phyloP scores from a whole-genome alignment of 2,329 filamentous ascomycete species.

The Pseudogymnoascus sp. region DNA sequence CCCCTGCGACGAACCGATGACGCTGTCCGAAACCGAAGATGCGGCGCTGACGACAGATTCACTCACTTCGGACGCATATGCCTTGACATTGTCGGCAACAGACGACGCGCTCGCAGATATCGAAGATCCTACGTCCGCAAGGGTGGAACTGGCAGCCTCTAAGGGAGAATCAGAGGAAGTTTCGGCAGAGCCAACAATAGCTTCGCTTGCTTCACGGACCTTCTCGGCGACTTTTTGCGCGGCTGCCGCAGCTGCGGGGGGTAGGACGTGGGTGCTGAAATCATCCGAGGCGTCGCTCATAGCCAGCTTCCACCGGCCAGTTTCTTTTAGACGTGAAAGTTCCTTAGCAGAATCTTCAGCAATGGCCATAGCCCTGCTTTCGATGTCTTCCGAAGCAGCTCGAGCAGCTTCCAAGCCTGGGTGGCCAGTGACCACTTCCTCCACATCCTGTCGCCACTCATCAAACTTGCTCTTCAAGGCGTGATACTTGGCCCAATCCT shows the following conservation, averaged over 20 bases:
- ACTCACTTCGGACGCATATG: slow-evolving; percentile 16
- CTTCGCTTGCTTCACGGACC: slow-evolving; percentile 24
- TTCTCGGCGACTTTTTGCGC: slow-evolving; percentile 27
- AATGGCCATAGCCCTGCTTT: slow-evolving; percentile 71
- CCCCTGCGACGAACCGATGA: slow-evolving; percentile 18
- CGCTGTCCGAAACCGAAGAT: slow-evolving; percentile 18
- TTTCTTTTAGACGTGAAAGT: slow-evolving; percentile 71
- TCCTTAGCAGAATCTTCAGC: slow-evolving; percentile 75
- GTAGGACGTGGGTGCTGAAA: slow-evolving; percentile 63
- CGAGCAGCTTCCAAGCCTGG: slow-evolving; percentile 62
- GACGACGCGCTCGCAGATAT: slow-evolving; percentile 20
- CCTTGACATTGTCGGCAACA: slow-evolving; percentile 19
- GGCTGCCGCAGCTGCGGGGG: slow-evolving; percentile 45
- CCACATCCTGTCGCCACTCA: slow-evolving; percentile 77
- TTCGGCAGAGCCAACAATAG: slow-evolving; percentile 20
- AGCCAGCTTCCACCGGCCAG: slow-evolving; percentile 74
- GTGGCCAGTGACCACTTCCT: slow-evolving; percentile 66
- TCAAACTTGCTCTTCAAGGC: slow-evolving; percentile 74
- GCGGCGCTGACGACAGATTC: slow-evolving; percentile 21
- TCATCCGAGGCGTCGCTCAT: slow-evolving; percentile 68
- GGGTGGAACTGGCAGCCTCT: slow-evolving; percentile 20
- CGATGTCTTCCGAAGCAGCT: slow-evolving; percentile 58
- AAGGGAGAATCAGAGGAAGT: slow-evolving; percentile 26
- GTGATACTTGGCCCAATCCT: slow-evolving; percentile 95
- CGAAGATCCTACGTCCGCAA: slow-evolving; percentile 16